phyloP scores from a whole-genome alignment of 2,329 filamentous ascomycete genomes.

The Ciborinia camelliae region DNA sequence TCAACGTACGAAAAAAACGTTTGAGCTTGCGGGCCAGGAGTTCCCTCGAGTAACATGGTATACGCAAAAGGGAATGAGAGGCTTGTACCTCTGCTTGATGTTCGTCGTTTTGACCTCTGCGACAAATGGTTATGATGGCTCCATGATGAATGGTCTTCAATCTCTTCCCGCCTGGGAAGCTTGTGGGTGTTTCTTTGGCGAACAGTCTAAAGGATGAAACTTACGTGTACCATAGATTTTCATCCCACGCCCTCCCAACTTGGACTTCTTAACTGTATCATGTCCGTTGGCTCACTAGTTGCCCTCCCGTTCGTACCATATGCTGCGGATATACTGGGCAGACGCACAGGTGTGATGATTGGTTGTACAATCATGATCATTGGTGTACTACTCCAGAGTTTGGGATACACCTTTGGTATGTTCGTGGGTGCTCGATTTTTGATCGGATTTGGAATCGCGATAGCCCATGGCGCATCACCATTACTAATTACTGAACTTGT shows the following conservation, averaged over 20 bases:
- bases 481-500: conserved; percentile 45
- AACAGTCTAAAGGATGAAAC: conserved; percentile 41
- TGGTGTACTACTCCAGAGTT: conserved; percentile 43
- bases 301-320: conserved; percentile 48
- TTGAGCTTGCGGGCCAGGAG: conserved; percentile 34
- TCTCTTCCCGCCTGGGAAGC: conserved; percentile 45
- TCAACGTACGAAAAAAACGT: conserved; percentile 30
- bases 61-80: conserved; percentile 53
- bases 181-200: conserved; percentile 45
- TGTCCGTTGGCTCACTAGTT: conserved; percentile 48
- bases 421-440: conserved; percentile 44
- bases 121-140: conserved; percentile 45
- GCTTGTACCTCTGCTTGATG: conserved; percentile 50
- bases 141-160: conserved; percentile 48
- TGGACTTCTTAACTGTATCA: conserved; percentile 47
- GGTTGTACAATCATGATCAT: conserved; percentile 46
- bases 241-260: conserved; percentile 38
- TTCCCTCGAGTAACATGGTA: conserved; percentile 46
- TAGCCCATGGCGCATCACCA: conserved; percentile 34
- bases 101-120: conserved; percentile 44
- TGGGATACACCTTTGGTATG: conserved; percentile 42
- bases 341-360: conserved; percentile 47
- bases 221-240: conserved; percentile 40
- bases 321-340: conserved; percentile 46
- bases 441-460: conserved; percentile 40